Evolutionary conservation across 768 basidiomycete species (phyloP).

Genomic region (Hemileccinum rubropunctum): DNA sequence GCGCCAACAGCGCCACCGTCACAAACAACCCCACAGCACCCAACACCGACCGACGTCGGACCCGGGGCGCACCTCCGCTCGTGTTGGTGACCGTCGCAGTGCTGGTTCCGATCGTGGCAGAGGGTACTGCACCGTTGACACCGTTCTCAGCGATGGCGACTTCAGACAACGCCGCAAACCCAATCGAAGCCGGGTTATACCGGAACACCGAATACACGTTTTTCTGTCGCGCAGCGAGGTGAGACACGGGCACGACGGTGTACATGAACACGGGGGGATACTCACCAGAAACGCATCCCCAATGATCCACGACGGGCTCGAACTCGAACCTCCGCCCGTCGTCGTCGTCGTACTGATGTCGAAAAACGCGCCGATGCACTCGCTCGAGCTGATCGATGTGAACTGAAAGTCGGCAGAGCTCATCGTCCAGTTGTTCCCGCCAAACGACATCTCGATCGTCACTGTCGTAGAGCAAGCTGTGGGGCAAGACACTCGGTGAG

Average conservation of each 20-base stretch:
- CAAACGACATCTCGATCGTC: slow-evolving; percentile 42
- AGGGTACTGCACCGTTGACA: slow-evolving; percentile 40
- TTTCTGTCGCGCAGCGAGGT: slow-evolving; percentile 30
- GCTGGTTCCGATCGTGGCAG: slow-evolving; percentile 54
- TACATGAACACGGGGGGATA: not conserved
- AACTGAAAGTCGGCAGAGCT: slow-evolving; percentile 46
- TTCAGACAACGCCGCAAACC: slow-evolving; percentile 47
- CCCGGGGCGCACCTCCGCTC: slow-evolving; percentile 2
- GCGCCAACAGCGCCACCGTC: not conserved
- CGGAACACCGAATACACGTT: slow-evolving; percentile 59
- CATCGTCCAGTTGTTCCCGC: slow-evolving; percentile 46
- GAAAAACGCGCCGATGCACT: slow-evolving; percentile 57
- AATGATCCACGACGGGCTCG: slow-evolving; percentile 46
- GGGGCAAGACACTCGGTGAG: not conserved
- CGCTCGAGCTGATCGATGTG: slow-evolving; percentile 33
- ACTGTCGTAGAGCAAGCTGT: slow-evolving; percentile 38
- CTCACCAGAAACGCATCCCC: slow-evolving; percentile 48
- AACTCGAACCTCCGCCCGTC: slow-evolving; percentile 26
- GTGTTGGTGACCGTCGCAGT: slow-evolving; percentile 42
- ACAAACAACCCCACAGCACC: not conserved
- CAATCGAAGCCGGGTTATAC: slow-evolving; percentile 47
- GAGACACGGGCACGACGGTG: not conserved
- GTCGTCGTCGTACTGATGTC: slow-evolving; percentile 30
- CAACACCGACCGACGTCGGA: not conserved
- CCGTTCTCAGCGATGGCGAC: slow-evolving; percentile 26